Evolutionary conservation across 2,329 filamentous ascomycete genomes (phyloP), one percentile per base, ranked within the genome.

Genomic region (Hypoxylon sp.): DNA sequence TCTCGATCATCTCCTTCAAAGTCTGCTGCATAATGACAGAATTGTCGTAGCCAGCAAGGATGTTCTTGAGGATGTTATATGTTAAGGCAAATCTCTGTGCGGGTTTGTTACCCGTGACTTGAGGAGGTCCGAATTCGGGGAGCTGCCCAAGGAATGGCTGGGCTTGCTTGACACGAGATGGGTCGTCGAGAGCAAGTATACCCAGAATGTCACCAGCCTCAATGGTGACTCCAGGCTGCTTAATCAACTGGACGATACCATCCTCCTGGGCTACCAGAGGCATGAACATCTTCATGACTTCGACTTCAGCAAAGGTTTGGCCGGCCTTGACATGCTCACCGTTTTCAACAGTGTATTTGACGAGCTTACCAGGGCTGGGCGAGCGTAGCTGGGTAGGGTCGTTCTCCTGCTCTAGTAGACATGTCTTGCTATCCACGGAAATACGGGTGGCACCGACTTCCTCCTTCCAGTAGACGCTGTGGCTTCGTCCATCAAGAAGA

Each of bases 281-380:
- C 96, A 99, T 99, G 88, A 98, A 98, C 96, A 99, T 99, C 88
- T 99, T 99, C 96, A 99, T 99, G 82, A 99, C 96, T 83, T 99
- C 96, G 44, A 99, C 95, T 81, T 99, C 96, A 62, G 96, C 96
- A 78, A 94, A 99, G 35, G 95, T 86, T 81, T 98, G 93, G 63
- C 95, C 95, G 75, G 97, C 93, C 81, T 89, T 91, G 81, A 99
- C 90, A 80, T 99, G 96, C 74, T 94, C 88, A 68, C 96, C 96
- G 77, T 97, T 98, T 81, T 98, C 96, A 1, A 99, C 93, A 1
- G 93, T 92, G 82, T 96, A 99, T 84, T 97, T 98, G 84, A 99
- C 95, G 37, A 99, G 91, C 86, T 99, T 99, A 80, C 96, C 96
- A 51, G 96, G 96, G 69, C 93, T 97, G 46, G 96, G 96, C 2